A percentile compares a stretch with the other conserved stretches of the same genome.
These are phyloP conservation scores for Eutrema japonicum DNA, from an alignment of 345 rosid genomes.

Conservation along the genomic window DNA sequence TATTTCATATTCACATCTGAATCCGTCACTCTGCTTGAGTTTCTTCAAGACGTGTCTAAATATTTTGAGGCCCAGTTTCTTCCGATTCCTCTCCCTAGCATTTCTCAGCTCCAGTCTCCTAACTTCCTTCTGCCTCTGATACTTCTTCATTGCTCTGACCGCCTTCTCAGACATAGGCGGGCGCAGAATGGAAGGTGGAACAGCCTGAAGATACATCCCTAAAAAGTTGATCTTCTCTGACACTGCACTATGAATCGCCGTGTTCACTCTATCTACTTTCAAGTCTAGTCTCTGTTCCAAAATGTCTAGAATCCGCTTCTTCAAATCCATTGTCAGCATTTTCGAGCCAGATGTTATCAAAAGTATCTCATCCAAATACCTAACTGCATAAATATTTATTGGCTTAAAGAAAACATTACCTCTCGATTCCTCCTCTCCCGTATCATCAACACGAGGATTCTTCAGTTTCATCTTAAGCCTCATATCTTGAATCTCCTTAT, in stretches of 20 bases:
- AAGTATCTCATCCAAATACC: conserved; percentile 92
- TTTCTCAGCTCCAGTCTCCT: conserved; percentile 69
- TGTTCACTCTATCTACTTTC: conserved; percentile 66
- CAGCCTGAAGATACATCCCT: conserved; percentile 90
- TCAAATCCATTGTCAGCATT: conserved; percentile 64
- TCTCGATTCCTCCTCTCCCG: conserved; percentile 37
- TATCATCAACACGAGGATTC: conserved; percentile 54
- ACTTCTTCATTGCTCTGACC: conserved; percentile 83
- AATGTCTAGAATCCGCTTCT: conserved; percentile 54
- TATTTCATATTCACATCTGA: conserved; percentile 59
- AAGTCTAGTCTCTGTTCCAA: conserved; percentile 65
- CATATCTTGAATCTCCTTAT: conserved; percentile 66
- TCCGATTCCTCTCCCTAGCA: conserved; percentile 84
- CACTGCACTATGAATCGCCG: conserved; percentile 77
- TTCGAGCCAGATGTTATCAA: conserved; percentile 80
- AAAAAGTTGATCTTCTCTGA: conserved; percentile 79
- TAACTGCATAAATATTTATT: conserved; percentile 64
- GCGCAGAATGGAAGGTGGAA: conserved; percentile 78
- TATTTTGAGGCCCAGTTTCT: conserved; percentile 73
- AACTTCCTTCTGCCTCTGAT: conserved; percentile 87
- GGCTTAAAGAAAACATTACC: conserved; percentile 69
- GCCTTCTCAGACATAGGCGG: conserved; percentile 89
- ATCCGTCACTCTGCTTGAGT: conserved; percentile 59
- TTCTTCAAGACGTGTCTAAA: conserved; percentile 76
- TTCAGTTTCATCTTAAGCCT: conserved; percentile 56